Evolutionary conservation across 352 stramenopile genomes (phyloP), one percentile per base, ranked within the genome.

Genomic region (Peronospora belbahrii): DNA sequence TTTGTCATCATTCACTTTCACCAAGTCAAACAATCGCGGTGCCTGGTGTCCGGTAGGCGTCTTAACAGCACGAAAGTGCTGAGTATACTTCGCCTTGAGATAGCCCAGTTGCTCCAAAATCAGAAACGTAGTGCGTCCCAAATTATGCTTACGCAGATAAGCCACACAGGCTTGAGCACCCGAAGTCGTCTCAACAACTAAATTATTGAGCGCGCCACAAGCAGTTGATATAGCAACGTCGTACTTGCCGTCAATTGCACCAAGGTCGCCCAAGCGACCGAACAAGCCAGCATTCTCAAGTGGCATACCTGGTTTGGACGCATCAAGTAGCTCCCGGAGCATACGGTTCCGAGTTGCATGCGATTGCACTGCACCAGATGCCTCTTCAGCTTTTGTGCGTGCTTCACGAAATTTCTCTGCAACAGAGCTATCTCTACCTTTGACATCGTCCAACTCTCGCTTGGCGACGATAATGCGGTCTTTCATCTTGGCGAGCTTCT

Each of bases 201-300:
- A 81, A 48, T 98, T 79, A 58, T 99, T 95, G 2, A 99, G 69
- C 43, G 88, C 89, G 25, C 85, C 79, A 59, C 95, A 98, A 0
- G 96, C 95, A 20, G 96, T 99, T 5, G 94, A 98, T 38, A 99
- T 94, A 14, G 97, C 96, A 23, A 99, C 92, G 66, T 99, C 96
- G 61, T 98, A 98, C 43, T 98, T 85, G 35, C 69, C 75, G 41
- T 94, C 77, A 56, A 99, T 98, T 1, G 85, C 82, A 14, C 95
- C 96, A 34, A 99, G 76, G 59, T 99, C 96, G 18, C 96, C 96
- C 0, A 99, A 75, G 52, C 97, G 90, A 22, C 97, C 97, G 32
- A 88, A 87, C 2, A 99, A 62, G 5, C 96, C 96, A 30, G 88
- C 94, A 9, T 88, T 85, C 1, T 78, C 73, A 2, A 99, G 67